Percentiles rank a stretch among this genome's conserved stretches.
These are phyloP conservation scores for Clathrus columnatus DNA, from an alignment of 768 basidiomycete species.

Conservation along the genomic window DNA sequence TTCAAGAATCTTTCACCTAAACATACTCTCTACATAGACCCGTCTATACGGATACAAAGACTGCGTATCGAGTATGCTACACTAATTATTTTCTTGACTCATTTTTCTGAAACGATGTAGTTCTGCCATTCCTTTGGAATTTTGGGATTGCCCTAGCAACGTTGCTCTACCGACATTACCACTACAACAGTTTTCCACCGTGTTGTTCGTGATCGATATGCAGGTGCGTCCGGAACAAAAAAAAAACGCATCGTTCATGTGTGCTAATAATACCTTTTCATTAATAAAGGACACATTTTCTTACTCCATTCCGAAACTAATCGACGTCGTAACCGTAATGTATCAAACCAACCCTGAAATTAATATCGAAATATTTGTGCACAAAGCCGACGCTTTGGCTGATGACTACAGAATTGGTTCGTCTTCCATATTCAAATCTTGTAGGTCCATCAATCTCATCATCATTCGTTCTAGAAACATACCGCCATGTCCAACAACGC, in stretches of 20 bases:
- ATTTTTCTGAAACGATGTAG: slow-evolving; percentile 31
- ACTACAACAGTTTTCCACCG: slow-evolving; percentile 69
- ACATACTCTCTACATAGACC: slow-evolving; percentile 84
- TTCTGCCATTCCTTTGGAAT: slow-evolving; percentile 84
- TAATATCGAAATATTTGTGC: slow-evolving; percentile 85
- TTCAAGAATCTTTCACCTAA: slow-evolving; percentile 78
- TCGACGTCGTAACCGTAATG: slow-evolving; percentile 72
- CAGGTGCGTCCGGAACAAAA: slow-evolving; percentile 52
- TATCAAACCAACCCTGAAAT: slow-evolving; percentile 68
- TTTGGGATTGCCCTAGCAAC: slow-evolving; percentile 93
- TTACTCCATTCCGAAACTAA: slow-evolving; percentile 72
- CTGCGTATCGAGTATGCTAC: slow-evolving; percentile 69
- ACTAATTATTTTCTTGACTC: neutral
- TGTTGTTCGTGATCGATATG: slow-evolving; percentile 94
- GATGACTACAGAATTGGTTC: slow-evolving; percentile 87
- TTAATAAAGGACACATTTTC: slow-evolving; percentile 65
- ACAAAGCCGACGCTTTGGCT: slow-evolving; percentile 81
- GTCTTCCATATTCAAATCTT: slow-evolving; percentile 16
- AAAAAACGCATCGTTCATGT: slow-evolving; percentile 2
- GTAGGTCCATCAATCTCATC: neutral
- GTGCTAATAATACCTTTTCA: neutral
- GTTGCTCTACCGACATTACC: slow-evolving; percentile 73
- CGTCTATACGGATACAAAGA: slow-evolving; percentile 69
- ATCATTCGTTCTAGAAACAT: slow-evolving; percentile 57
- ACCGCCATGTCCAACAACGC: slow-evolving; percentile 82